Base-by-base conservation (phyloP, 1,139 yeast genomes). In the Taphrina deformans region DNA sequence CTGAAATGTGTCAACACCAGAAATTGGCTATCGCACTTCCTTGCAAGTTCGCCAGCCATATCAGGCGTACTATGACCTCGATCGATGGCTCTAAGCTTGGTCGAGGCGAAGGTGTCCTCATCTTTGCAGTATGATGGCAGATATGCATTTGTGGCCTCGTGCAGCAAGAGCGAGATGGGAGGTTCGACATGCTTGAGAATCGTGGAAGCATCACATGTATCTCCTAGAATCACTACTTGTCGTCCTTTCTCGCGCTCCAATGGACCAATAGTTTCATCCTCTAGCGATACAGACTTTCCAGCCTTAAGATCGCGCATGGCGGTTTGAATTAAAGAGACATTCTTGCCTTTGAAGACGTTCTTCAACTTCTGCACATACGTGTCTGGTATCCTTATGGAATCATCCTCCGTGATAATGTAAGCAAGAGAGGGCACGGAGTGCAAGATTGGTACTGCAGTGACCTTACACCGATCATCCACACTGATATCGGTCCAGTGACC, bases 61-160 rank as follows among this genome's bases (percentile, higher is more conserved):
- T 62, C 62, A 38, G 65, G 65, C 21, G 65, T 62, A 31, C 62
- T 55, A 29, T 62, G 65, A 1, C 65, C 65, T 5, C 58, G 61
- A 14, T 46, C 46, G 14, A 33, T 55, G 4, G 62, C 55, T n/a
- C 65, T 46, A 10, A 45, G 40, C 12, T 35, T 26, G 14, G 55
- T 52, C 9, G 50, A 23, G 10, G 3, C 53, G 3, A 61, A 33
- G 1, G 61, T 55, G 27, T 62, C 62, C 35, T 24, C 18, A 33
- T 50, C 40, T 7, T 55, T 55, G 24, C 44, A 27, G 14, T 38
- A 51, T 12, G 62, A 21, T 12, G 55, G 62, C n/a, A 62, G 41
- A 55, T 55, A 55, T n/a, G 65, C 65, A 35, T 62, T 62, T 3
- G 65, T 62, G 16, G 62, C 44, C 29, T 62, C 65, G 29, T 62